Conservation (phyloP, 2,329 filamentous ascomycete genomes). For the Aspergillus bombycis region DNA sequence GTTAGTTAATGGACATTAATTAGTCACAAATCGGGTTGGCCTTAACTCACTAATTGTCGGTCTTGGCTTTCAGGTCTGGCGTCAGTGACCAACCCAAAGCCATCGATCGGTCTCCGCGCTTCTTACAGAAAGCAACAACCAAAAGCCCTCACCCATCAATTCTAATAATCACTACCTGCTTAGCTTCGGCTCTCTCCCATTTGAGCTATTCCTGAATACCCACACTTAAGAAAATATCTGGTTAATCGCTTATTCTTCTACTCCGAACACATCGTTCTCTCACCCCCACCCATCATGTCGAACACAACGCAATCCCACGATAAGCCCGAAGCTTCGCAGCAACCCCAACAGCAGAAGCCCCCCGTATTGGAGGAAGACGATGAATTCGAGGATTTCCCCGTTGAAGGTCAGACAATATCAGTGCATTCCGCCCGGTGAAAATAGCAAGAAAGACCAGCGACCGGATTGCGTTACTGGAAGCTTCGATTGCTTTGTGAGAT, state of each 20-base stretch:
- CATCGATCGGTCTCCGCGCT: not conserved
- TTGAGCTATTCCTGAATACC: not conserved
- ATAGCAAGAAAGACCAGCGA: not conserved
- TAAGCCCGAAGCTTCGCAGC: conserved; percentile 45
- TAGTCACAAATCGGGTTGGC: not conserved
- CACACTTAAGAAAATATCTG: not conserved
- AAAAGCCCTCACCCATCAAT: not conserved
- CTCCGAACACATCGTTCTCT: not conserved
- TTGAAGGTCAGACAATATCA: conserved; percentile 70
- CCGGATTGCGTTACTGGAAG: not conserved
- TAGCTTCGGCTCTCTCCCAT: not conserved
- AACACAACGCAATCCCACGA: conserved; percentile 37
- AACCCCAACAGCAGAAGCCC: conserved; percentile 63
- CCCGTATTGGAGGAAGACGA: conserved; percentile 91
- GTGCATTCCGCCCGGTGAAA: not conserved
- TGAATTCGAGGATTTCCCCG: conserved; percentile 98
- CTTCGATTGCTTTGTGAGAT: not conserved
- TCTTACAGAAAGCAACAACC: not conserved
- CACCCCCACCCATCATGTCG: conserved; percentile 49
- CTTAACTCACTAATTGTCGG: not conserved
- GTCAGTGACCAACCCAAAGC: conserved; percentile 3
- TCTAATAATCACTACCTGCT: not conserved
- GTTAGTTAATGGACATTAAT: not conserved
- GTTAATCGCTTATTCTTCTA: not conserved
- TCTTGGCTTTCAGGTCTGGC: not conserved